Percentiles rank a stretch among this genome's conserved stretches.
phyloP scores from a whole-genome alignment of 2,329 filamentous ascomycete species.

The Aspergillus caelatus region DNA sequence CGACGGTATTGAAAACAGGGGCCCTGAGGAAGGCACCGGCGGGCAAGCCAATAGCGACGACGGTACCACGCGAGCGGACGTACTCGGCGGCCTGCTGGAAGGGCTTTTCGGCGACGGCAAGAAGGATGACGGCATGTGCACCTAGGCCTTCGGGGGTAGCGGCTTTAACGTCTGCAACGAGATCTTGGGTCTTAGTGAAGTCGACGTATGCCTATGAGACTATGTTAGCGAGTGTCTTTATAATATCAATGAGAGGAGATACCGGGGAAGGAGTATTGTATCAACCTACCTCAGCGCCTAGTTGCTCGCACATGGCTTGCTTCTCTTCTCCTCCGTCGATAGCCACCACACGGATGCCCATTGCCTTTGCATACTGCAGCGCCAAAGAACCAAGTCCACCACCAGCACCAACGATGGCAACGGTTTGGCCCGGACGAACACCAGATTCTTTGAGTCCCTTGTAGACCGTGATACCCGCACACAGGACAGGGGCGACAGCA shows the following conservation, averaged over 20 bases:
- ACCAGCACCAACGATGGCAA: constrained; percentile 85
- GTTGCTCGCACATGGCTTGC: constrained; percentile 63
- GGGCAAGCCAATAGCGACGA: constrained; percentile 88
- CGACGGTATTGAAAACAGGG: constrained; percentile 85
- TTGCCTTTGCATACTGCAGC: constrained; percentile 85
- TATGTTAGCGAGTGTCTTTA: background rate
- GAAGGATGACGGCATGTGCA: constrained; percentile 82
- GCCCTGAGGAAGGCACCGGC: constrained; percentile 77
- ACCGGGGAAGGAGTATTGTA: background rate
- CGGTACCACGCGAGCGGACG: constrained; percentile 77
- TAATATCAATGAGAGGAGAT: background rate
- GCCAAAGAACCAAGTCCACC: constrained; percentile 80
- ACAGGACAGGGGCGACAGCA: constrained; percentile 76
- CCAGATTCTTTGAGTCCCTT: constrained; percentile 87
- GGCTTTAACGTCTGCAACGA: constrained; percentile 82
- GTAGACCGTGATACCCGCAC: constrained; percentile 86
- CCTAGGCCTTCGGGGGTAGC: constrained; percentile 79
- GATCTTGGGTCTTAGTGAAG: constrained; percentile 73
- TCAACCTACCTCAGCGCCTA: constrained; percentile 62
- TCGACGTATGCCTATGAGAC: constrained; percentile 68
- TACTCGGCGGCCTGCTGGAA: constrained; percentile 94
- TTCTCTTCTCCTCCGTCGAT: constrained; percentile 87
- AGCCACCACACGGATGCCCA: constrained; percentile 79
- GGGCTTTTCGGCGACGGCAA: constrained; percentile 85
- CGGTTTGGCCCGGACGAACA: constrained; percentile 71